Evolutionary conservation across 306 rosid species (phyloP).

Genomic region (Citrullus colocynthis): DNA sequence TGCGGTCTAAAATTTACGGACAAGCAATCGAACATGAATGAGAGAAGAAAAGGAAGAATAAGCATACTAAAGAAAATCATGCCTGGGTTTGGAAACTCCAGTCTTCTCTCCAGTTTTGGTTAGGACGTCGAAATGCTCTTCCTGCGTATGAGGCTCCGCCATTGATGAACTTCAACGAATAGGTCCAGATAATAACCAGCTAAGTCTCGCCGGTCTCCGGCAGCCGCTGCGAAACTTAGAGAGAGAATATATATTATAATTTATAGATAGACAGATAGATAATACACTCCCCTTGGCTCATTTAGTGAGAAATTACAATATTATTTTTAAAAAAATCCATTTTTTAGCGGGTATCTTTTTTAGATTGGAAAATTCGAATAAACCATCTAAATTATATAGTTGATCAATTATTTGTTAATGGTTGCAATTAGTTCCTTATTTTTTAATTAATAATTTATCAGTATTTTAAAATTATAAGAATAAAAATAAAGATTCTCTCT

Average conservation of each 20-base stretch:
- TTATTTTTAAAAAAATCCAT: too few relatives aligned
- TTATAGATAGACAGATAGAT: too few relatives aligned
- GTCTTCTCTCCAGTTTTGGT: slow-evolving; percentile 50
- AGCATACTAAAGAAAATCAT: neutral
- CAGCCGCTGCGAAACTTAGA: neutral
- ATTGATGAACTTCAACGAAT: slow-evolving; percentile 2
- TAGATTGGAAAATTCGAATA: too few relatives aligned
- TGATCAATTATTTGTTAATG: too few relatives aligned
- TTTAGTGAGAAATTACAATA: too few relatives aligned
- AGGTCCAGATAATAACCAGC: neutral
- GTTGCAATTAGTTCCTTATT: too few relatives aligned
- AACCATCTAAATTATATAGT: too few relatives aligned
- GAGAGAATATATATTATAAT: neutral
- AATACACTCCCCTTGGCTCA: too few relatives aligned
- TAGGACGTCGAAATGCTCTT: slow-evolving; percentile 65
- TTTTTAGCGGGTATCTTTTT: too few relatives aligned
- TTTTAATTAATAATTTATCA: too few relatives aligned
- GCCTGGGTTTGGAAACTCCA: slow-evolving; percentile 70
- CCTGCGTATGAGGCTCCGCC: slow-evolving; percentile 22
- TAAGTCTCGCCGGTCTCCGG: neutral
- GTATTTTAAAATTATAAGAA: too few relatives aligned
- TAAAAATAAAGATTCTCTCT: too few relatives aligned
- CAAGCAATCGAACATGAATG: neutral
- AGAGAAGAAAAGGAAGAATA: neutral
- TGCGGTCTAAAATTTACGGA: neutral